Conservation (phyloP, 208 protist genomes). For the Trypanosoma mega region DNA sequence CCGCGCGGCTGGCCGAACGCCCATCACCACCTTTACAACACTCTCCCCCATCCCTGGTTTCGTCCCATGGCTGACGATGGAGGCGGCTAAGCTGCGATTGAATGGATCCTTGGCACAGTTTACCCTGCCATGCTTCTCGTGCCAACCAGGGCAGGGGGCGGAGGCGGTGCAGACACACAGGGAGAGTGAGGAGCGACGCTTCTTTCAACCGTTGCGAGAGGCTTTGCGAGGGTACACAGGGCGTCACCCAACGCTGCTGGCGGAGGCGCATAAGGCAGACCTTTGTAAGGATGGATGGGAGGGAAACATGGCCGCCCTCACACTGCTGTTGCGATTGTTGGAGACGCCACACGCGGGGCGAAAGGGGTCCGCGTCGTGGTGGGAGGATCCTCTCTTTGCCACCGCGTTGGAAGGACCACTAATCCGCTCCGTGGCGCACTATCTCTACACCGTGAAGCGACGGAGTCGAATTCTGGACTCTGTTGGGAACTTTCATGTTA, state of each 20-base stretch:
- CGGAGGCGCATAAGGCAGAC: not conserved
- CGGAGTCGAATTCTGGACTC: slow-evolving; percentile 62
- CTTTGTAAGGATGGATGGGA: slow-evolving; percentile 1
- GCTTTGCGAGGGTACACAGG: slow-evolving; percentile 34
- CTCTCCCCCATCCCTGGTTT: slow-evolving; percentile 85
- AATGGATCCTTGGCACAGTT: slow-evolving; percentile 3
- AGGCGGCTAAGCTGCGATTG: slow-evolving; percentile 38
- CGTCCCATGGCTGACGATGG: slow-evolving; percentile 57
- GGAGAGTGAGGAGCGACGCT: slow-evolving; percentile 21
- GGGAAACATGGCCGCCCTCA: slow-evolving; percentile 22
- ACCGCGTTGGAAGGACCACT: slow-evolving; percentile 52
- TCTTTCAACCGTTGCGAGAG: slow-evolving; percentile 35
- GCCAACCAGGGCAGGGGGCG: slow-evolving; percentile 10
- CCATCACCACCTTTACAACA: slow-evolving; percentile 72
- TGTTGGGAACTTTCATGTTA: slow-evolving; percentile 88
- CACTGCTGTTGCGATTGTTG: slow-evolving; percentile 30
- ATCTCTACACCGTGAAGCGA: slow-evolving; percentile 60
- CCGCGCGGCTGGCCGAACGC: slow-evolving; percentile 24
- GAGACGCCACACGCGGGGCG: not conserved
- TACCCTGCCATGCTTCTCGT: slow-evolving; percentile 36
- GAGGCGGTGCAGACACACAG: slow-evolving; percentile 22
- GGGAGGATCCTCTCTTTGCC: slow-evolving; percentile 54
- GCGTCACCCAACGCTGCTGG: slow-evolving; percentile 17
- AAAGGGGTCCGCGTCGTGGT: slow-evolving; percentile 35
- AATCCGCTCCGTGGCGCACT: slow-evolving; percentile 64